Base-by-base conservation (phyloP, 345 rosid genomes). In the Diplotaxis tenuifolia region DNA sequence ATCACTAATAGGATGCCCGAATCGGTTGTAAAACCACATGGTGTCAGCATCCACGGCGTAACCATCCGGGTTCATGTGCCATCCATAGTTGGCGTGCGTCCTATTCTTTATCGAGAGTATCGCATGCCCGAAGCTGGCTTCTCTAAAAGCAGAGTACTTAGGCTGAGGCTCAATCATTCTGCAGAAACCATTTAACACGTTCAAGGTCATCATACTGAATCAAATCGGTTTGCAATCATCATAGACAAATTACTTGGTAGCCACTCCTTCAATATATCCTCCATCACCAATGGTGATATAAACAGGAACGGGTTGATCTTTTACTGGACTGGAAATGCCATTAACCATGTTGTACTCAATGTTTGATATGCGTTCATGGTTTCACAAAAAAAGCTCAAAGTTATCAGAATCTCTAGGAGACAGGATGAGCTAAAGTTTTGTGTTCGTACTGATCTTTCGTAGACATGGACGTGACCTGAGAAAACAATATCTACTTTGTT, bases 151-250 rank as follows among this genome's bases (percentile, higher is more conserved):
- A 1, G 98, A 94, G 85, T 89, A 94, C 5, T 75, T 68, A 2
- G 98, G 98, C 73, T 94, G 98, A 54, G 96, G 96, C 81, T 89
- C 81, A 0, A 84, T 85, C 97, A 91, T 88, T 77, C 98, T 91
- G 82, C 82, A 83, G 0, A 6, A 47, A 54, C 20, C 42, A 28
- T 18, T 61, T 50, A 42, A 60, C 16, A 71, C 22, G 42, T 20
- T 31, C 4, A 21, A 15, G 11, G 42, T 32, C 22, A 9, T 57
- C 14, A 38, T 38, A 38, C 47, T 63, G 0, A 22, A 15, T 62
- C 40, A 20, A n/a, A 1, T 18, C 4, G 3, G 5, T 16, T 11
- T 59, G 54, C 16, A 49, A 32, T 49, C 28, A 36, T 12, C 45
- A 23, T 0, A 14, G 54, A 58, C 45, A 50, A 69, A 77, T 84